Evolutionary conservation across 495 filamentous ascomycete genomes (phyloP), one percentile per base, ranked within the genome.

Genomic region (Penicillium psychrofluorescens): DNA sequence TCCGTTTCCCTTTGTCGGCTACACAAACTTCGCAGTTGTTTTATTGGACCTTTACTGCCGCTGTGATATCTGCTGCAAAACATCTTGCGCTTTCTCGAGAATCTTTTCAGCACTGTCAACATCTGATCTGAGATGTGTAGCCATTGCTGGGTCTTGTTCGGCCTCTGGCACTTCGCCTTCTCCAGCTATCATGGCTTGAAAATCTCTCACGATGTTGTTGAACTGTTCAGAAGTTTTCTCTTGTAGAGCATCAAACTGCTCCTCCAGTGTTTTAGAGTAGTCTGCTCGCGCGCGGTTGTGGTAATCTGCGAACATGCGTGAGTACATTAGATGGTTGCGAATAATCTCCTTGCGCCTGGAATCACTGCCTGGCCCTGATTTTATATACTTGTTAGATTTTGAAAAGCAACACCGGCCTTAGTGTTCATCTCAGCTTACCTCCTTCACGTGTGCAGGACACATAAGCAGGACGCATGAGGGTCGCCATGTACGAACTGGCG

Each of bases 401-500:
- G 2, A 9, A 15, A 11, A 28, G 35, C 30, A 1, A 10, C 13
- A 14, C 5, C 6, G 6, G 22, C 7, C 36, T 36, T 8, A 39
- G 35, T 30, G 31, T n/a, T n/a, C n/a, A 9, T 33, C 9, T 33
- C 31, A 33, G 31, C 9, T 33, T 55, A 62, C 59, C 59, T 27
- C n/a, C 27, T 38, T 56, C 38, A 6, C 11, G 15, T 9, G 15
- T 53, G 28, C 49, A 55, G 11, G 10, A 13, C 11, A 35, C 44
- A 40, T 62, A 62, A 0, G 42, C 50, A 0, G 52, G 41, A 1
- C 36, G 46, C 57, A 63, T 63, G 15, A 56, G 35, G 1, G 32
- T 41, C 0, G 54, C 41, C 2, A 63, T 61, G 15, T 48, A 56
- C 7, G 60, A 58, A 40, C 27, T 38, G n/a, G 14, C 3, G 10